Evolutionary conservation across 352 stramenopile species (phyloP), one percentile per base, ranked within the genome.

Genomic region (Aphanomyces cochlioides): DNA sequence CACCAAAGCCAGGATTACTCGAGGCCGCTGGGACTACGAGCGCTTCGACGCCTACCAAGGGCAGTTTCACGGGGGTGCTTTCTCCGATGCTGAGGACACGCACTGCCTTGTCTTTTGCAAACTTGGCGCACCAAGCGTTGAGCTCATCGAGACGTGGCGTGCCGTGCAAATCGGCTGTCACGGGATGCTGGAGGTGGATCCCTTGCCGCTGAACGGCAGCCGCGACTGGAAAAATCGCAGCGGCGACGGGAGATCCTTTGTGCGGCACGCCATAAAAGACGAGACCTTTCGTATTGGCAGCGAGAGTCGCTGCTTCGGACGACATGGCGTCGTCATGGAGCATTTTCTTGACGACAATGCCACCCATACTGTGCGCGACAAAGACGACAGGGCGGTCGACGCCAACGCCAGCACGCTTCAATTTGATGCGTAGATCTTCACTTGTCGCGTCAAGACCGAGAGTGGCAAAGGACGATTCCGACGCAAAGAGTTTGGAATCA

Each of bases 341-440:
- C 59, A 95, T 79, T 67, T 95, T 84, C 70, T 95, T 95, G 8
- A 95, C 67, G 39, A 95, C 67, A 5, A 93, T 77, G 6, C 87
- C 87, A n/a, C 87, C 87, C n/a, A 95, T 80, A 69, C 82, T 92
- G 68, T 95, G 87, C 5, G 85, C 92, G 47, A 95, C 84, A 74
- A 95, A 95, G 10, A 93, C 78, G 7, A 95, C 84, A 0, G 87
- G 87, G 7, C 85, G 83, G 7, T 73, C 76, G 56, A 74, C 76
- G 34, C 87, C 87, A 5, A 95, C 82, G 8, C 79, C 77, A 1
- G 87, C 87, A 0, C 81, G 79, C 21, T 83, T 67, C 3, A 95
- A 64, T 71, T 90, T 87, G 5, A 75, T 70, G 5, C 87, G 66
- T 19, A 94, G 80, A 37, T 92, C 83, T 5, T 75, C 76, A 21